Evolutionary conservation across 768 basidiomycete genomes (phyloP).

Genomic region (Scleroderma bovista): DNA sequence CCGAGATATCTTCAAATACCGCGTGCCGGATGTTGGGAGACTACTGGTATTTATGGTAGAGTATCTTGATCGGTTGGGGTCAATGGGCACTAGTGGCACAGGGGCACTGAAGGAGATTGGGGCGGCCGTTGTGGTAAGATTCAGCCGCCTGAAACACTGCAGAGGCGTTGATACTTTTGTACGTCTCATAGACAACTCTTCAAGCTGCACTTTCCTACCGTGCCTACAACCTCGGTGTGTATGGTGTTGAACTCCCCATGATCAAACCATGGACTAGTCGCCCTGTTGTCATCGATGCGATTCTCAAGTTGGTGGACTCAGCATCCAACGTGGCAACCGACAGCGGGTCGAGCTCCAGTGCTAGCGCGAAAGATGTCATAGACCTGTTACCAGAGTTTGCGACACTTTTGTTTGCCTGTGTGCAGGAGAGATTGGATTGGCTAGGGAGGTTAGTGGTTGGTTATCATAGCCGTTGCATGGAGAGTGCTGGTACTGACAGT

Average conservation of each 20-base stretch:
- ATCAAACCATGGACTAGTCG: conserved; percentile 82
- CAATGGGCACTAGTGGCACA: conserved; percentile 16
- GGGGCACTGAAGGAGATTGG: conserved; percentile 35
- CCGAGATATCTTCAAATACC: conserved; percentile 77
- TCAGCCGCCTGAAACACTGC: not conserved
- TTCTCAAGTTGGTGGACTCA: conserved; percentile 66
- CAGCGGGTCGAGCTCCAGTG: conserved; percentile 3
- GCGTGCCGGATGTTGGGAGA: conserved; percentile 58
- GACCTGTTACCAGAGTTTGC: conserved; percentile 64
- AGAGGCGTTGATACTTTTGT: not conserved
- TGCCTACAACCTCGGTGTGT: conserved; percentile 62
- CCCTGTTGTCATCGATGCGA: conserved; percentile 57
- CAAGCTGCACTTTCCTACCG: conserved; percentile 73
- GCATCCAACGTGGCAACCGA: conserved; percentile 36
- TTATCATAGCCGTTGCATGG: not conserved
- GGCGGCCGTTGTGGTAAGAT: conserved; percentile 52
- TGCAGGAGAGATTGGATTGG: conserved; percentile 68
- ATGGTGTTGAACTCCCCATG: conserved; percentile 70
- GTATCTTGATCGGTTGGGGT: conserved; percentile 20
- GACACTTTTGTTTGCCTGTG: conserved; percentile 54
- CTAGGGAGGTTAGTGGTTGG: conserved; percentile 45
- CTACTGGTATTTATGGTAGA: conserved; percentile 58
- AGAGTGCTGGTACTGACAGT: not conserved
- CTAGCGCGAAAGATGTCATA: conserved; percentile 33
- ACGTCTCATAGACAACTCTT: conserved; percentile 52